Base-by-base conservation (phyloP, 129 eudicot genomes). In the Flaveria sonorensis region DNA sequence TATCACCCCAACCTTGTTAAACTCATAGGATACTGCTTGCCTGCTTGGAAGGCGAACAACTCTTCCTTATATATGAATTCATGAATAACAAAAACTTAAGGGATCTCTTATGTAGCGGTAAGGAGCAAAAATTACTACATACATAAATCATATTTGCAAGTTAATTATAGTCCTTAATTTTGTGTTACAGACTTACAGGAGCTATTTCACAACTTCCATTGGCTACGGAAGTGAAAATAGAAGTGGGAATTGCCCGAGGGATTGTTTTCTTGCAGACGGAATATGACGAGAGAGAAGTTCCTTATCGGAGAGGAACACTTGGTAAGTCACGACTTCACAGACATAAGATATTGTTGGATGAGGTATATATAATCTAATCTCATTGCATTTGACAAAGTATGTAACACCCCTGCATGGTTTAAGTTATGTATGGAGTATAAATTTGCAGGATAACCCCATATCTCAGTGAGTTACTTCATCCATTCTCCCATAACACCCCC, bases 41-140 rank as follows among this genome's bases (percentile, higher is more conserved):
- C 21, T 64, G 70, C 70, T 8, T 50, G 2, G 24, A 71, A 51
- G 64, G 60, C 4, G 15, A 51, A 50, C 14, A 28, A 2, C 45
- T 48, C 10, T 50, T 50, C 40, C 75, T 71, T 8, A 62, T 51
- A 14, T 16, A 48, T 50, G 75, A 71, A 71, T 47, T 48, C 7
- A 9, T 16, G 24, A 23, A 2, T 15, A 0, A 24, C 0, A 19
- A 21, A 16, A 71, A 28, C 61, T 50, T 48, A 1, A 0, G 1
- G 18, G 47, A 71, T 20, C 19, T 14, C 6, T 2, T 65, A 13
- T 4, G 14, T 1, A 1, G 20, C 2, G 47, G 70, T 65, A 65
- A 16, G 70, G 24, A 1, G 5, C 19, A 32, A 5, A 32, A 16
- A 15, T 4, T 4, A 52, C n/a, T n/a, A 13, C 23, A 15, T 2